Conservation (phyloP, 2,329 filamentous ascomycete species). For the Alternaria sp. region DNA sequence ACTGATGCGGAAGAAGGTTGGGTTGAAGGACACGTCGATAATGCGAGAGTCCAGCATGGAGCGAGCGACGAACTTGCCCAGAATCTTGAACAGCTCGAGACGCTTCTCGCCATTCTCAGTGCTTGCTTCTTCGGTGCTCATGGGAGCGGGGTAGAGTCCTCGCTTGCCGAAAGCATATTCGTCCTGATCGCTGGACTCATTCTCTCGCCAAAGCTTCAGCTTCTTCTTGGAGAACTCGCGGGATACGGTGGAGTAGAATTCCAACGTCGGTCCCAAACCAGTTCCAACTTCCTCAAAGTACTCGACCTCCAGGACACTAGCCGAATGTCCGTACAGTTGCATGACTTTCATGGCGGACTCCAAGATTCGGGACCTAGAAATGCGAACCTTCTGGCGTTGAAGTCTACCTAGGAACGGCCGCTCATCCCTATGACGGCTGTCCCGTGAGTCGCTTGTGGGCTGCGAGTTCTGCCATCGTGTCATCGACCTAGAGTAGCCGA, state of each 20-base stretch:
- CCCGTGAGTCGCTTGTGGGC: conserved; percentile 77
- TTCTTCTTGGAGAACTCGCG: conserved; percentile 98
- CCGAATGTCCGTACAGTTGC: conserved; percentile 96
- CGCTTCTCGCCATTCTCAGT: conserved; percentile 86
- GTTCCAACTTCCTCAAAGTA: conserved; percentile 99
- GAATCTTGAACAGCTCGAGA: conserved; percentile 85
- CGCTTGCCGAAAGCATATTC: conserved; percentile 86
- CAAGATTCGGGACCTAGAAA: conserved; percentile 90
- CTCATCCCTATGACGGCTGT: conserved; percentile 84
- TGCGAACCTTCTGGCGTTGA: conserved; percentile 97
- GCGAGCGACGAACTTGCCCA: conserved; percentile 95
- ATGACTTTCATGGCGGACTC: conserved; percentile 98
- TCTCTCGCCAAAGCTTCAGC: conserved; percentile 94
- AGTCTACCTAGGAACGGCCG: conserved; percentile 88
- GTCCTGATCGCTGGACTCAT: conserved; percentile 72
- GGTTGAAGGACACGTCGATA: conserved; percentile 96
- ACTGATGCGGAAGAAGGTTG: conserved; percentile 95
- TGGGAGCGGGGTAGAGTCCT: conserved; percentile 89
- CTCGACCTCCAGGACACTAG: conserved; percentile 94
- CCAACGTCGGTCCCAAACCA: conserved; percentile 89
- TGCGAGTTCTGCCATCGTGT: conserved; percentile 95
- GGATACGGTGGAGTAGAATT: conserved; percentile 97
- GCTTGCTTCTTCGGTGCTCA: conserved; percentile 77
- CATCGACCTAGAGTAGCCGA: conserved; percentile 98
- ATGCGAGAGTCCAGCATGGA: conserved; percentile 99